Conservation (phyloP, 352 stramenopile genomes). For the Stramenopiles sp. region DNA sequence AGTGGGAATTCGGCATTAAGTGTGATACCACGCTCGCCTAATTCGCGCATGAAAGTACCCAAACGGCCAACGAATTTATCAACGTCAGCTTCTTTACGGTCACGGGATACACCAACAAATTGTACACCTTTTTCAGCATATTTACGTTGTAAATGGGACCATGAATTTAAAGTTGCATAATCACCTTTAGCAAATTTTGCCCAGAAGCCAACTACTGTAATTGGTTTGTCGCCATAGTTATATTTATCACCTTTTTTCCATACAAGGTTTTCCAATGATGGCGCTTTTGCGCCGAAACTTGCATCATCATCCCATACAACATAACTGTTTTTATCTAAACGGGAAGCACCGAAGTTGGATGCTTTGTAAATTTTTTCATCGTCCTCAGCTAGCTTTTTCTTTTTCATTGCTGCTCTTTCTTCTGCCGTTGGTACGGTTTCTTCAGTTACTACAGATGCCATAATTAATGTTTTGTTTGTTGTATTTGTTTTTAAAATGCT, state of each 20-base stretch:
- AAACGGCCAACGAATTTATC: slow-evolving; percentile 1
- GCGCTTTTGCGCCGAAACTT: background rate
- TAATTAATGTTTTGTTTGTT: background rate
- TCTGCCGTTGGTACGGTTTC: background rate
- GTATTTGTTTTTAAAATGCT: background rate
- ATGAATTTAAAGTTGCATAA: background rate
- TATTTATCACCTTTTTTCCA: background rate
- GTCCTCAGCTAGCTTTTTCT: background rate
- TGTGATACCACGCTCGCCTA: slow-evolving; percentile 4
- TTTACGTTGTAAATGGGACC: background rate
- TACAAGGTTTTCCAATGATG: background rate
- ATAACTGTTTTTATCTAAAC: background rate
- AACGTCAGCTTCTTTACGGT: slow-evolving; percentile 2
- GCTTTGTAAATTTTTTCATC: slow-evolving; percentile 6
- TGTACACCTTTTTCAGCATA: slow-evolving; percentile 1
- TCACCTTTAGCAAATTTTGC: slow-evolving; percentile 6
- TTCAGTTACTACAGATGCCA: background rate
- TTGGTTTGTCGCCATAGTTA: background rate
- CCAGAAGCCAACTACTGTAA: slow-evolving; percentile 4
- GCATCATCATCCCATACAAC: background rate
- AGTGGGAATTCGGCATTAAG: background rate
- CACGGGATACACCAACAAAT: slow-evolving; percentile 2
- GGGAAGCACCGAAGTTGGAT: background rate
- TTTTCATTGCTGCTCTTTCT: background rate
- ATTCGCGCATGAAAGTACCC: slow-evolving; percentile 1